These are phyloP conservation scores for Yueomyces sp. DNA, from an alignment of 1,139 yeast genomes.

Conservation along the genomic window DNA sequence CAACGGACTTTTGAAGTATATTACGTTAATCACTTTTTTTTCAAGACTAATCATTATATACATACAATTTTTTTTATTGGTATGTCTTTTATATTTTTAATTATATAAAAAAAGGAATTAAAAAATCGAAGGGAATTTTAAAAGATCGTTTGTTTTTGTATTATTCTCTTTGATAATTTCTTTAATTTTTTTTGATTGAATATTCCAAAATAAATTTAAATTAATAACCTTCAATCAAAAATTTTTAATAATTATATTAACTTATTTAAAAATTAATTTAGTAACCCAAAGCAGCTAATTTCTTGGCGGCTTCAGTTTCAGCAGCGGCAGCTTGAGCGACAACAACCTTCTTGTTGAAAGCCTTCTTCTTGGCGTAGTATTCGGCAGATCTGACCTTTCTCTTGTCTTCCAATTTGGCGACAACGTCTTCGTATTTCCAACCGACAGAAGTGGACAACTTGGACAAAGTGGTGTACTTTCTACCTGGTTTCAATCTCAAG, in stretches of 20 bases:
- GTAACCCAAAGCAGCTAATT: constrained; percentile 80
- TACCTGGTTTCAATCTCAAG: constrained; percentile 98
- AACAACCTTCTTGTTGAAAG: constrained; percentile 82
- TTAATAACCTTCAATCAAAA: constrained; percentile 2
- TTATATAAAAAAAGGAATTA: too few relatives aligned
- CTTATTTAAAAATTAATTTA: constrained; percentile 27
- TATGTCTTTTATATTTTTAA: too few relatives aligned
- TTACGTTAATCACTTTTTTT: too few relatives aligned
- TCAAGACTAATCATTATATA: too few relatives aligned
- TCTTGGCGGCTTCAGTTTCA: constrained; percentile 66
- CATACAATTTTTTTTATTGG: too few relatives aligned
- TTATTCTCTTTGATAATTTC: too few relatives aligned
- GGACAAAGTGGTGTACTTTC: constrained; percentile 98
- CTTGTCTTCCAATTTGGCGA: constrained; percentile 97
- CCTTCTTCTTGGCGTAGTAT: constrained; percentile 97
- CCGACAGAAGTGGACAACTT: constrained; percentile 95
- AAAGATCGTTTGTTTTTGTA: too few relatives aligned
- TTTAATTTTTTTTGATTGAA: not conserved
- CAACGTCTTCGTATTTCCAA: constrained; percentile 99
- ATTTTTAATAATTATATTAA: too few relatives aligned
- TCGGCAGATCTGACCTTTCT: constrained; percentile 99
- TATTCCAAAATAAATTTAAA: constrained; percentile 9
- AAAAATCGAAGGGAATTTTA: too few relatives aligned
- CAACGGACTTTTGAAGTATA: too few relatives aligned
- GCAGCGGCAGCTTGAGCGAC: constrained; percentile 66